phyloP scores from a whole-genome alignment of 768 basidiomycete genomes.

The Trametes coccinea region DNA sequence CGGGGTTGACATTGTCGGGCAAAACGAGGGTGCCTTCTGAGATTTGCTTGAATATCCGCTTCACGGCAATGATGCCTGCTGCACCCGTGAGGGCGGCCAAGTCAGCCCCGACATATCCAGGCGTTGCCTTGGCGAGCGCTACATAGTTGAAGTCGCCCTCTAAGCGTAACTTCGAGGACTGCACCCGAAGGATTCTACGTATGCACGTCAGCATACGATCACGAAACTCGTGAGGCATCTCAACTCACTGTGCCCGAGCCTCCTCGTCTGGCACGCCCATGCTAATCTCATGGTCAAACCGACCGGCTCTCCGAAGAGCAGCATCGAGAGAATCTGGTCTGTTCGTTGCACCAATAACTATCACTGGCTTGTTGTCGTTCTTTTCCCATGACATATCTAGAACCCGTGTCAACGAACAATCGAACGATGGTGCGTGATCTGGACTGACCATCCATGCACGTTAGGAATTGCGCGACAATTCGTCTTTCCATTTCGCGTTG shows the following conservation, averaged over 20 bases:
- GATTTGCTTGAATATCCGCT: conserved; percentile 82
- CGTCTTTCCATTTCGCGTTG: conserved; percentile 98
- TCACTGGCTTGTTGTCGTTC: conserved; percentile 87
- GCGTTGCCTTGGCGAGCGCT: conserved; percentile 87
- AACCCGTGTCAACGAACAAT: neutral
- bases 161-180: conserved; percentile 81
- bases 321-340: conserved; percentile 93
- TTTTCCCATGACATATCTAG: conserved; percentile 95
- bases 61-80: conserved; percentile 94
- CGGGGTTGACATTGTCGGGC: conserved; percentile 38
- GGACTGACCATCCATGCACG: conserved; percentile 93
- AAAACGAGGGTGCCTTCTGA: conserved; percentile 63
- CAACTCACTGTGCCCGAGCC: conserved; percentile 80
- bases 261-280: conserved; percentile 96
- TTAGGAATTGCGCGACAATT: conserved; percentile 96
- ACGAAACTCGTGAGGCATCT: neutral
- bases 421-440: neutral
- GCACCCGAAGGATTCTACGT: conserved; percentile 79
- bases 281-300: conserved; percentile 97
- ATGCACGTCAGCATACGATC: neutral
- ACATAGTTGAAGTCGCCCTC: conserved; percentile 88
- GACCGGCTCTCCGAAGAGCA: conserved; percentile 87
- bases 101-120: conserved; percentile 97
- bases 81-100: conserved; percentile 87
- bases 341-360: conserved; percentile 96